Percentiles rank a stretch among this genome's conserved stretches.
Evolutionary conservation across 108 stramenopile species (phyloP).

Genomic region (Schizochytrium sp.): DNA sequence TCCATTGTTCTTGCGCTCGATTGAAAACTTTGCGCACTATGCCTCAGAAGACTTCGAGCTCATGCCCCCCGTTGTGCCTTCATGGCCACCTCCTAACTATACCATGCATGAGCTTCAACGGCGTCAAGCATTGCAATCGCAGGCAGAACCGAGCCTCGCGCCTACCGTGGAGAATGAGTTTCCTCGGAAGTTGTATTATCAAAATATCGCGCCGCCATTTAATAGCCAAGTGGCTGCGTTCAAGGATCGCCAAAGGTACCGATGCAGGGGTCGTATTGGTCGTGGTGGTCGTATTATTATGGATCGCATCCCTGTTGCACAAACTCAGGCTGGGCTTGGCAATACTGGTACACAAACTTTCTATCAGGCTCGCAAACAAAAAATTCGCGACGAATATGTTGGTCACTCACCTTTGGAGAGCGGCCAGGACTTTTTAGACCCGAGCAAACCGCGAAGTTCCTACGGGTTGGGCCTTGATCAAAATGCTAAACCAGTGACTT

Average conservation of each 20-base stretch:
- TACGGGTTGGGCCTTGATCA: neutral
- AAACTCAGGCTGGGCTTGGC: neutral
- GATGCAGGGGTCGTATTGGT: slow-evolving; percentile 48
- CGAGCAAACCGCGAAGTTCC: neutral
- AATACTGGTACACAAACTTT: neutral
- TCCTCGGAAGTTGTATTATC: slow-evolving; percentile 21
- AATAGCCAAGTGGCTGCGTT: neutral
- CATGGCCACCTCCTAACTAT: slow-evolving; percentile 15
- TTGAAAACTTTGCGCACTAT: slow-evolving; percentile 42
- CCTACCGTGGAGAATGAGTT: slow-evolving; percentile 20
- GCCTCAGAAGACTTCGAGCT: slow-evolving; percentile 9
- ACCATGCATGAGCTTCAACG: slow-evolving; percentile 6
- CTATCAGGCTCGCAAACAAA: slow-evolving; percentile 36
- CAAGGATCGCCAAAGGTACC: slow-evolving; percentile 38
- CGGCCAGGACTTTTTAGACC: slow-evolving; percentile 58
- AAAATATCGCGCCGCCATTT: slow-evolving; percentile 7
- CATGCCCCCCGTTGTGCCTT: slow-evolving; percentile 4
- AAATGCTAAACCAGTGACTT: neutral
- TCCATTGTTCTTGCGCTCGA: neutral
- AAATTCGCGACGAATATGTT: slow-evolving; percentile 30
- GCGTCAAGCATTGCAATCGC: neutral
- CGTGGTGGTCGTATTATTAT: slow-evolving; percentile 18
- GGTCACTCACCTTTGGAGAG: neutral
- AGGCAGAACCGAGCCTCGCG: neutral
- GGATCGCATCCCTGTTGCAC: slow-evolving; percentile 34